Conservation (phyloP, 306 rosid species). For the Cercis canadensis region DNA sequence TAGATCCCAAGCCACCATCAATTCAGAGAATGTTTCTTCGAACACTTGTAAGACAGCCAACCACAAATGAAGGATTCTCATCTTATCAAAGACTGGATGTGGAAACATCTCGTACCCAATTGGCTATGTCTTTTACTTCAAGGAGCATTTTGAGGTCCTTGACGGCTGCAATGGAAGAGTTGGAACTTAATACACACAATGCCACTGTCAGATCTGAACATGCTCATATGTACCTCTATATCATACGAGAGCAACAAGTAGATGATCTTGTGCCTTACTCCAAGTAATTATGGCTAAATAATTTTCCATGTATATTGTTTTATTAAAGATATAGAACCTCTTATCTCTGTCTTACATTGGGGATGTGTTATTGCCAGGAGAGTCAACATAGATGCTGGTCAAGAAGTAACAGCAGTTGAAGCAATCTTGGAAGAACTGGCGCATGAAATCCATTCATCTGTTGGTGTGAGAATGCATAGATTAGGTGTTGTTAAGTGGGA, state of each 20-base stretch:
- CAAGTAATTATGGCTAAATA: slow-evolving; percentile 60
- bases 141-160: slow-evolving; percentile 89
- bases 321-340: slow-evolving; percentile 23
- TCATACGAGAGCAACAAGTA: slow-evolving; percentile 81
- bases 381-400: slow-evolving; percentile 56
- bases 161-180: slow-evolving; percentile 96
- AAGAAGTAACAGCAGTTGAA: slow-evolving; percentile 73
- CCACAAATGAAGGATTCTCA: slow-evolving; percentile 73
- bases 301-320: slow-evolving; percentile 28
- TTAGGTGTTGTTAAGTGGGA: slow-evolving; percentile 96
- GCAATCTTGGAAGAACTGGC: slow-evolving; percentile 72
- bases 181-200: slow-evolving; percentile 94
- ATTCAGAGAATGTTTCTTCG: slow-evolving; percentile 93
- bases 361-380: slow-evolving; percentile 62
- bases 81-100: slow-evolving; percentile 62
- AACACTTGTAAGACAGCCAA: slow-evolving; percentile 92
- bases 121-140: slow-evolving; percentile 78
- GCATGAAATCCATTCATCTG: slow-evolving; percentile 72
- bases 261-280: slow-evolving; percentile 78
- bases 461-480: slow-evolving; percentile 97
- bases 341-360: slow-evolving; percentile 46
- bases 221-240: slow-evolving; percentile 92
- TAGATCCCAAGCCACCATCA: slow-evolving; percentile 68
- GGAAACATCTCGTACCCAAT: slow-evolving; percentile 49
- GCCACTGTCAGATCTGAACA: slow-evolving; percentile 76